Evolutionary conservation across 78 protist species (phyloP).

Genomic region (Dictyostelium discoideum): DNA sequence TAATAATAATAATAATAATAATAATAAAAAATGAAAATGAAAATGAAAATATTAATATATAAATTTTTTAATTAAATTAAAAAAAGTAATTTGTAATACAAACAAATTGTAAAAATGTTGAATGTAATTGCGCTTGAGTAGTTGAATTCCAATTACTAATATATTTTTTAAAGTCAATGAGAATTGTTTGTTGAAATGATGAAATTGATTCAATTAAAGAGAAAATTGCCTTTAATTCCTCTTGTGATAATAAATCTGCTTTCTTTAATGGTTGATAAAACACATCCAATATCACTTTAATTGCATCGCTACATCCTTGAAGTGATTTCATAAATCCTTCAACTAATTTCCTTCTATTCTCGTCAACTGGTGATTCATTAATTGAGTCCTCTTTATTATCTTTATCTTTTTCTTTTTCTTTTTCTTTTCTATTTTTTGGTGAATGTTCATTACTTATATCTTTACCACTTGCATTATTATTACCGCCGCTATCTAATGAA

Average conservation of each 20-base stretch:
- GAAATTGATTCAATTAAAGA: slow-evolving; percentile 32
- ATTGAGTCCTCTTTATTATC: neutral
- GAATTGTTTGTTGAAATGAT: slow-evolving; percentile 4
- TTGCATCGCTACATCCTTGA: slow-evolving; percentile 7
- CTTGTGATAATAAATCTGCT: slow-evolving; percentile 45
- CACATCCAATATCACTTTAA: slow-evolving; percentile 38
- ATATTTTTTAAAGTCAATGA: slow-evolving; percentile 30
- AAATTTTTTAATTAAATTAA: too few relatives aligned
- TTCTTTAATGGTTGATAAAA: slow-evolving; percentile 59
- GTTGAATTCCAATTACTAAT: neutral
- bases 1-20: neutral
- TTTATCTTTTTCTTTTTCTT: neutral
- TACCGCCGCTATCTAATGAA: slow-evolving; percentile 16
- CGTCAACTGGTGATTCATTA: neutral
- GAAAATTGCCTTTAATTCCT: slow-evolving; percentile 29
- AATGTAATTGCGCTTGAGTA: slow-evolving; percentile 5
- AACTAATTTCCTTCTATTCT: slow-evolving; percentile 1
- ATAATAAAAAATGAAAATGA: too few relatives aligned
- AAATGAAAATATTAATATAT: neutral
- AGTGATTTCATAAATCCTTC: slow-evolving; percentile 9
- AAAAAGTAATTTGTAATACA: neutral
- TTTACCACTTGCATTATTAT: neutral
- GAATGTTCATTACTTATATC: neutral
- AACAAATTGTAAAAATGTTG: slow-evolving; percentile 69
- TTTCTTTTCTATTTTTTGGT: slow-evolving; percentile 7